Base-by-base conservation (phyloP, 1,284 basidiomycete genomes). In the Porogramme epimiltina region DNA sequence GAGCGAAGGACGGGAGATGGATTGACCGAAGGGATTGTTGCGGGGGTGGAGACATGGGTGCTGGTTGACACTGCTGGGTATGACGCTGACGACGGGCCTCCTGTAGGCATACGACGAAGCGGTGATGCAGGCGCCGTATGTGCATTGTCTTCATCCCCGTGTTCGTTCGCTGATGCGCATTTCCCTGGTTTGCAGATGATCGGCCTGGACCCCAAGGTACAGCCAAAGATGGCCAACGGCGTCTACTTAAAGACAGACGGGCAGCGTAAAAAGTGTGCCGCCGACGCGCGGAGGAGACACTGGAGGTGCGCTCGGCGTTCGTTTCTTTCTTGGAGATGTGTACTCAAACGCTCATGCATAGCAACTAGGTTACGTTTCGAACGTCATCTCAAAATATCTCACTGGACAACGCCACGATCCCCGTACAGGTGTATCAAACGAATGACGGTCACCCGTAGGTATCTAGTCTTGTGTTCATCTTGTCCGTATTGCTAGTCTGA, bases 91-190 rank as follows among this genome's bases (percentile, higher is more conserved):
- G n/a, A n/a, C n/a, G n/a, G n/a, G n/a, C n/a, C n/a, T n/a, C n/a
- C n/a, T n/a, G n/a, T 23, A 91, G 87, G 84, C 79, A 44, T 91
- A 90, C 62, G 93, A 95, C 66, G 91, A 87, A 64, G 80, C 80
- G 13, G 70, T 95, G 16, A 70, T 82, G 0, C 84, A 91, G 51
- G 82, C 87, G 0, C 66, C 95, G 16, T 95, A 91, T 69, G 81
- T 84, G 31, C 88, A 88, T 59, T n/a, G 34, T 18, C 6, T 5
- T 37, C 34, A n/a, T 9, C 34, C n/a, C 34, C 15, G 10, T 25
- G 25, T 23, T 31, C 18, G 23, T 20, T 33, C 19, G 4, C 31
- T 26, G 26, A 36, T 19, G 13, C 13, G 26, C 9, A 8, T 18
- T 13, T 37, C n/a, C 3, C 8, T 6, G 22, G 18, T 15, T 20